These are phyloP conservation scores for Cyclocybe cylindracea DNA, from an alignment of 768 basidiomycete genomes.

Conservation along the genomic window DNA sequence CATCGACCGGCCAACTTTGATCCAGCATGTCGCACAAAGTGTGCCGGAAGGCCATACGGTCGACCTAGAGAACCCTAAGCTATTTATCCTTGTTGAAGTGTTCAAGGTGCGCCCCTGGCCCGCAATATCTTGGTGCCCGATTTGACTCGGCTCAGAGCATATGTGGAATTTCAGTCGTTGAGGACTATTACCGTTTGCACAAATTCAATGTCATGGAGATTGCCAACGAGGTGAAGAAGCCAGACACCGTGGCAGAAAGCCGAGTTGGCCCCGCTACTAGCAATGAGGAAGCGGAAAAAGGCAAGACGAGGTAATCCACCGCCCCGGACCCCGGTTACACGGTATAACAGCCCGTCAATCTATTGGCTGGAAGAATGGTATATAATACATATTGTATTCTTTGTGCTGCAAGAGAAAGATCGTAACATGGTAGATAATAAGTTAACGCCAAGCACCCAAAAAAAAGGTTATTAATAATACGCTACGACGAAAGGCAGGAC, in stretches of 20 bases:
- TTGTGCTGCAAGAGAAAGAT: too few species aligned
- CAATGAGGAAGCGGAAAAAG: neutral
- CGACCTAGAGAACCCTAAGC: slow-evolving; percentile 64
- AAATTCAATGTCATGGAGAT: slow-evolving; percentile 84
- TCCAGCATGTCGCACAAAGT: slow-evolving; percentile 69
- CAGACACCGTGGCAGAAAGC: slow-evolving; percentile 4
- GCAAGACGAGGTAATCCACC: neutral
- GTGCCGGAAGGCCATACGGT: slow-evolving; percentile 71
- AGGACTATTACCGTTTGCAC: slow-evolving; percentile 67
- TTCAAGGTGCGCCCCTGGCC: slow-evolving; percentile 62
- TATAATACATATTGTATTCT: too few species aligned
- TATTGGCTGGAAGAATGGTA: too few species aligned
- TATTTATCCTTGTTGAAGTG: slow-evolving; percentile 79
- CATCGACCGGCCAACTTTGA: slow-evolving; percentile 56
- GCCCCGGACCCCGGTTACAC: neutral
- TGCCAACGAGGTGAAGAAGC: slow-evolving; percentile 46
- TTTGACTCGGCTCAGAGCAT: slow-evolving; percentile 50
- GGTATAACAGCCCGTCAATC: too few species aligned
- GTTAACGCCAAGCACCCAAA: too few species aligned
- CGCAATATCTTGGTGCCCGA: neutral
- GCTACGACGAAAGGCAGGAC: too few species aligned
- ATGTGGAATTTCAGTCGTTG: slow-evolving; percentile 74
- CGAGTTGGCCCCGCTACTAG: neutral
- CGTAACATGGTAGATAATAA: too few species aligned
- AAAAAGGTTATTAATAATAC: too few species aligned